Percentiles rank a stretch among this genome's conserved stretches.
phyloP scores from a whole-genome alignment of 805 yeast species.

The Hanseniaspora osmophila region DNA sequence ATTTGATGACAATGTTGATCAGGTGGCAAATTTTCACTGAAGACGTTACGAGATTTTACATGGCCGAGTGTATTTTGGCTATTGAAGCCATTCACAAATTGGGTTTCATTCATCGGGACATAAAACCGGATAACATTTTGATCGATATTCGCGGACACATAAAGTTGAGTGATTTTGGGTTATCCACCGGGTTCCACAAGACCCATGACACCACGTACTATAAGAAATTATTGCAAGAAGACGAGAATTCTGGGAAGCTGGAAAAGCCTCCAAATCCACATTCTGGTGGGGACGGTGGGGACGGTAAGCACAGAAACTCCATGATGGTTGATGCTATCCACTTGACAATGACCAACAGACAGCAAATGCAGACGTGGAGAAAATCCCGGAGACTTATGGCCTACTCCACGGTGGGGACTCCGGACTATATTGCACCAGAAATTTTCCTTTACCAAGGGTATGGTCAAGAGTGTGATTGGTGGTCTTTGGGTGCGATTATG shows the following conservation, averaged over 20 bases:
- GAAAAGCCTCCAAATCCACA: constrained; percentile 20
- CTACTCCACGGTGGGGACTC: constrained; percentile 91
- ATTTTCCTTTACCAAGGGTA: constrained; percentile 86
- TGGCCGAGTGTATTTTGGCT: constrained; percentile 92
- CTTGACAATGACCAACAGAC: constrained; percentile 86
- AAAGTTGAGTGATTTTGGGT: constrained; percentile 77
- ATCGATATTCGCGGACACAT: constrained; percentile 73
- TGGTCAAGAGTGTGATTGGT: constrained; percentile 96
- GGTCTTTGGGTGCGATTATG: constrained; percentile 95
- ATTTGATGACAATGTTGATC: constrained; percentile 87
- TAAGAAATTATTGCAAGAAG: constrained; percentile 49
- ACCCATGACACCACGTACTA: constrained; percentile 85
- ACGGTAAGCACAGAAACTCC: constrained; percentile 46
- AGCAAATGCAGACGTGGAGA: constrained; percentile 93
- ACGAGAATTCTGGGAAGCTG: constrained; percentile 24
- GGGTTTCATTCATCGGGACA: constrained; percentile 93
- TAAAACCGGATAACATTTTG: constrained; percentile 90
- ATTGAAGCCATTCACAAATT: constrained; percentile 86
- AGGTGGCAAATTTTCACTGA: constrained; percentile 90
- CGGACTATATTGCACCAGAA: constrained; percentile 93
- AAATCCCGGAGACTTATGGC: constrained; percentile 87
- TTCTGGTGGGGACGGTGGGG: constrained; percentile 7
- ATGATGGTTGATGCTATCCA: constrained; percentile 90
- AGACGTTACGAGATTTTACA: constrained; percentile 82
- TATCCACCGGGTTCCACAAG: constrained; percentile 83